Evolutionary conservation across 2,329 filamentous ascomycete species (phyloP), one percentile per base, ranked within the genome.

Genomic region (Botrytis byssoidea): DNA sequence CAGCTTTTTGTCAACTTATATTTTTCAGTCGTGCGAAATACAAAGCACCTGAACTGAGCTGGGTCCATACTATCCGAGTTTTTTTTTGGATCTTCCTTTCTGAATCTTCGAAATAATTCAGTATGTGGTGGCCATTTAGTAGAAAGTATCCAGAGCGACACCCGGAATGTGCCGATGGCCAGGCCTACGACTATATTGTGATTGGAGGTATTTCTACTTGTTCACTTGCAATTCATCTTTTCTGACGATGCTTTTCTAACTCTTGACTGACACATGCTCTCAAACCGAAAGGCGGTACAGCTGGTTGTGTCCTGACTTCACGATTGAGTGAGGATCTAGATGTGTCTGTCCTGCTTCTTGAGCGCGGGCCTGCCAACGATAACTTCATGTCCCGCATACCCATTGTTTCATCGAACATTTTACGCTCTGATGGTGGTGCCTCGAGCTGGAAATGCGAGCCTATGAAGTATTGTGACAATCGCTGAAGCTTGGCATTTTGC

Each of bases 221-320:
- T 42, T 40, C 18, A 25, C 61, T 64, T 20, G 8, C 61, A 7
- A n/a, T 42, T 22, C 7, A 16, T 42, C 4, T 14, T 8, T 48
- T 20, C 20, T 29, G 37, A 29, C 29, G 42, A 46, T 25, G 7
- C 2, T 16, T 20, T 25, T 32, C 29, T 25, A 7, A 7, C 5
- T 29, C 8, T 16, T 16, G 35, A 32, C 65, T 68, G 14, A 55
- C n/a, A 55, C 5, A 32, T 3, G 2, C 1, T 7, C 7, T 7
- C 63, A 40, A 55, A 10, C 18, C 29, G 3, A 59, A 32, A 74
- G 84, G 83, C 7, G 84, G 84, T 25, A 85, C 84, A 0, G 80
- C 83, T 12, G 84, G 84, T 18, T 80, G 84, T 8, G 81, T 82
- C 1, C 76, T 85, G 20, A 84, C 83, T 8, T 79, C 79, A 46